These are phyloP conservation scores for Candida patagonica DNA, from an alignment of 805 yeast genomes.

Conservation along the genomic window DNA sequence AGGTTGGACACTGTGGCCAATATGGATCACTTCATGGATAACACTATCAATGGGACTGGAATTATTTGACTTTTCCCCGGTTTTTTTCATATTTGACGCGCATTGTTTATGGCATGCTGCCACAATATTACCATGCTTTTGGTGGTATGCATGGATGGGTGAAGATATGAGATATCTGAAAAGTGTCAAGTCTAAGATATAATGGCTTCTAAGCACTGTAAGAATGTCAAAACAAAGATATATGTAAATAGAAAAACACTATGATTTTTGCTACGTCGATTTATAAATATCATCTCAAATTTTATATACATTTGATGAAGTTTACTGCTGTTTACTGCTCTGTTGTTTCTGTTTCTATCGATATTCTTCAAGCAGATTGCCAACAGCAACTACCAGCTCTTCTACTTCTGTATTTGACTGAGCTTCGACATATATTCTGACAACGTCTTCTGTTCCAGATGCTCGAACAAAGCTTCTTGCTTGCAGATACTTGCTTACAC, in stretches of 20 bases:
- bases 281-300: not conserved
- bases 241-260: not conserved
- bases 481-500: constrained; percentile 42
- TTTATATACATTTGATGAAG: too few relatives aligned
- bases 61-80: constrained; percentile 78
- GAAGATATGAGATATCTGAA: constrained; percentile 22
- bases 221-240: not conserved
- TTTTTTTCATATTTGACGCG: constrained; percentile 67
- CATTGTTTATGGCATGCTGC: constrained; percentile 91
- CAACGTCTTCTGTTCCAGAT: constrained; percentile 96
- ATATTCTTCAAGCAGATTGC: constrained; percentile 14
- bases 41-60: constrained; percentile 79
- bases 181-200: constrained; percentile 1
- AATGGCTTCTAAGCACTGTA: not conserved
- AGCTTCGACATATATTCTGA: constrained; percentile 91
- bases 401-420: constrained; percentile 40
- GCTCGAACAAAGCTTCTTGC: constrained; percentile 95
- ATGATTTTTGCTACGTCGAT: not conserved
- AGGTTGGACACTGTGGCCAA: constrained; percentile 42
- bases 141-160: constrained; percentile 52
- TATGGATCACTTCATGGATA: constrained; percentile 43
- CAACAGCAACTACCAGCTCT: constrained; percentile 27
- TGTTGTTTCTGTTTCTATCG: too few relatives aligned
- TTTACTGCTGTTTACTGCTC: too few relatives aligned
- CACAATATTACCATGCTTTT: constrained; percentile 72